Base-by-base conservation (phyloP, 257 asterid genomes). In the Sherardia arvensis region DNA sequence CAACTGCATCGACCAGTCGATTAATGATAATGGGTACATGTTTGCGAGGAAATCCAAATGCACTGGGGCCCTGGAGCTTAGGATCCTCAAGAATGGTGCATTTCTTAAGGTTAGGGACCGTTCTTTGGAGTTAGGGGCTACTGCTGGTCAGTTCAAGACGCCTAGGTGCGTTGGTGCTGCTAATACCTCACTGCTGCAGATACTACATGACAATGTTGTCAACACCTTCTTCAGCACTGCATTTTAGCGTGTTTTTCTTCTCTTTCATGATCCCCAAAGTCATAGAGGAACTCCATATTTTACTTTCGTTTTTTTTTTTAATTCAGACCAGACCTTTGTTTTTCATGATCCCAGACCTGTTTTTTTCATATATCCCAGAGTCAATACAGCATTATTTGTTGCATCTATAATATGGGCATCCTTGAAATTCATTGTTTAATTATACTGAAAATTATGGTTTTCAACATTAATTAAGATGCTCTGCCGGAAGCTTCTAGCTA, bases 121-220 rank as follows among this genome's bases (percentile, higher is more conserved):
- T 61, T 84, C 76, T 34, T 95, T 90, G 4, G 96, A 90, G 17
- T 56, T 85, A 8, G 99, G 99, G 1, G 94, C 90, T 8, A 96
- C 97, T 2, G 97, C 87, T 15, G 90, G 99, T 81, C 99, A 93
- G 83, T 93, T 90, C 86, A 93, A 93, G 74, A 87, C 96, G 4
- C 99, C 99, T 3, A 61, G 99, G 10, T 93, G 96, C 30, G 84
- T 93, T 30, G 92, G 94, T 6, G 81, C 87, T 4, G 68, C 69
- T 14, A 93, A 93, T 66, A 53, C 5, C 43, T 48, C 71, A 0
- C 79, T 93, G 74, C 70, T 93, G 66, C 84, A 84, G 40, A 87
- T 93, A 58, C 79, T 92, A 22, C 68, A 74, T 12, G 70, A 30
- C 17, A 86, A 81, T 69, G 81, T 64, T 55, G 84, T 64, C 17